These are phyloP conservation scores for Tardiomyces depauwii DNA, from an alignment of 1,139 yeast species.

Conservation along the genomic window DNA sequence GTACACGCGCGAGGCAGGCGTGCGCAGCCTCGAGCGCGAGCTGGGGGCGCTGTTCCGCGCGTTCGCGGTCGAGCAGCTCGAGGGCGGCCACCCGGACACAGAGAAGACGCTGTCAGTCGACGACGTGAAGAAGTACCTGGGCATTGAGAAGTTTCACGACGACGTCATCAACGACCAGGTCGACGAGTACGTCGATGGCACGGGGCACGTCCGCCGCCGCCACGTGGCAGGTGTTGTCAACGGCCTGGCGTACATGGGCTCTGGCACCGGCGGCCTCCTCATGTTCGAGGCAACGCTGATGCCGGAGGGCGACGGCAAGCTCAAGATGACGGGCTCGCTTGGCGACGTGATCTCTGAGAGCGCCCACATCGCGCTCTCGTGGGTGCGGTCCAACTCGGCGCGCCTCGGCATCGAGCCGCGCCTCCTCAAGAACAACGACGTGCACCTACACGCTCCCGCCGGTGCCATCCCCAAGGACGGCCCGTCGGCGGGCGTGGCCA, in stretches of 20 bases:
- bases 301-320: slow-evolving; percentile 36
- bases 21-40: slow-evolving; percentile 76
- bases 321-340: slow-evolving; percentile 80
- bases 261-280: slow-evolving; percentile 78
- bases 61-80: slow-evolving; percentile 12
- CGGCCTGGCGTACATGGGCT: slow-evolving; percentile 80
- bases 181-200: slow-evolving; percentile 17
- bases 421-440: slow-evolving; percentile 84
- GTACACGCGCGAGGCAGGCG: slow-evolving; percentile 85
- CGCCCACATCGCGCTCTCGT: slow-evolving; percentile 84
- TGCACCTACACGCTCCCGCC: slow-evolving; percentile 83
- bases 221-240: slow-evolving; percentile 66
- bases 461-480: slow-evolving; percentile 89
- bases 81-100: slow-evolving; percentile 6
- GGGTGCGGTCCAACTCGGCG: slow-evolving; percentile 73
- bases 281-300: slow-evolving; percentile 72
- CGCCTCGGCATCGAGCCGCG: slow-evolving; percentile 70
- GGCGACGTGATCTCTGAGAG: slow-evolving; percentile 98
- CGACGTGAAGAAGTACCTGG: slow-evolving; percentile 36
- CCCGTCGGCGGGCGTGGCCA: slow-evolving; percentile 88
- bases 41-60: slow-evolving; percentile 66
- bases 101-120: slow-evolving; percentile 11
- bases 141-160: slow-evolving; percentile 30
- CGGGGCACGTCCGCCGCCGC: slow-evolving; percentile 25
- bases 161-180: slow-evolving; percentile 26